These are phyloP conservation scores for Pistacia integerrima DNA, from an alignment of 345 rosid species.

Conservation along the genomic window DNA sequence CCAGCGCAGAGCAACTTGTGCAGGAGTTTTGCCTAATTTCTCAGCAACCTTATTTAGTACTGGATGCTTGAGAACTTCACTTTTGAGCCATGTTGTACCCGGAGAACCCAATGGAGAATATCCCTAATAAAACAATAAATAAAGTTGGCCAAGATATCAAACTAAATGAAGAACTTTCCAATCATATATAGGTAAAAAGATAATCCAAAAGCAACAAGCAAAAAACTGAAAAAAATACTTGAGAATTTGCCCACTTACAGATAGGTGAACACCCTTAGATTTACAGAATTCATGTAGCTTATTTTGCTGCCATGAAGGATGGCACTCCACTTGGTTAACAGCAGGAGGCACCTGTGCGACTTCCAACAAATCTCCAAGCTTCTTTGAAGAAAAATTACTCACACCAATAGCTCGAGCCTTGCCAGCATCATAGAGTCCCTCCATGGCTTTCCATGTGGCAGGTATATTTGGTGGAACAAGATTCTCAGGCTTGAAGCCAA, in stretches of 20 bases:
- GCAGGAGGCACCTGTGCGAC: constrained; percentile 81
- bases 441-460: constrained; percentile 86
- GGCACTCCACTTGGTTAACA: constrained; percentile 83
- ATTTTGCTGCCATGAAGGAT: constrained; percentile 81
- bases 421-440: constrained; percentile 68
- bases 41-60: constrained; percentile 50
- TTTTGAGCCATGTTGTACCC: constrained; percentile 61
- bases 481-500: constrained; percentile 59
- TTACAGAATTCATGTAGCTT: constrained; percentile 68
- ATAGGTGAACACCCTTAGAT: constrained; percentile 72
- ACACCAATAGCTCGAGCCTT: constrained; percentile 79
- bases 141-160: neutral
- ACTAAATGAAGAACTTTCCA: neutral
- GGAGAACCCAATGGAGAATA: constrained; percentile 91
- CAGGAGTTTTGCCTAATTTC: constrained; percentile 73
- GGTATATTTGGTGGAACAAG: constrained; percentile 61
- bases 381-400: constrained; percentile 81
- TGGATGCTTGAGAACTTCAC: constrained; percentile 63
- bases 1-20: constrained; percentile 87
- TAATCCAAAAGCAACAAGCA: neutral
- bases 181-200: neutral
- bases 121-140: constrained; percentile 45
- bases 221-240: neutral
- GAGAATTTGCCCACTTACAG: constrained; percentile 52
- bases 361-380: constrained; percentile 65